Percentiles rank a stretch among this genome's conserved stretches.
Conservation (phyloP, 2,329 filamentous ascomycete genomes). For the Trichoderma atroviride region DNA sequence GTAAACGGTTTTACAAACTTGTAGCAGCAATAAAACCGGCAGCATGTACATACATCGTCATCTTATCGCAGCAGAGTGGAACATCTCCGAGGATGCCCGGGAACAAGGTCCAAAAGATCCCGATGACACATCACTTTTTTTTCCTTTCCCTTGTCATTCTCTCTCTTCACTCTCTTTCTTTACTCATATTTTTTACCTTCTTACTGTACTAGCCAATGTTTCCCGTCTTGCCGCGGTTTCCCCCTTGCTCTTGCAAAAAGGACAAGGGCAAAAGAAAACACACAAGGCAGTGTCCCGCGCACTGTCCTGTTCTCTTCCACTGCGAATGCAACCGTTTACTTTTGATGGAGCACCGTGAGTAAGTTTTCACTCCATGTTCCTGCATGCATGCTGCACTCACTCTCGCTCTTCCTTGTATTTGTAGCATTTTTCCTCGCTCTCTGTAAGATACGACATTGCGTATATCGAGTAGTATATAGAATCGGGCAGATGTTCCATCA, state of each 20-base stretch:
- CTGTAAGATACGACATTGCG: not conserved
- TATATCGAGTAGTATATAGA: not conserved
- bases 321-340: not conserved
- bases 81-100: not conserved
- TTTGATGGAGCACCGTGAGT: not conserved
- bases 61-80: not conserved
- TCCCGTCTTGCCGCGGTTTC: not conserved
- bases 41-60: not conserved
- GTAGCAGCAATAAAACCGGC: not conserved
- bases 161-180: not conserved
- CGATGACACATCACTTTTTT: not conserved
- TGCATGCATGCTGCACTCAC: constrained; percentile 23
- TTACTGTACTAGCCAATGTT: not conserved
- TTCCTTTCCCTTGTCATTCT: not conserved
- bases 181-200: not conserved
- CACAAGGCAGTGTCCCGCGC: not conserved
- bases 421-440: not conserved
- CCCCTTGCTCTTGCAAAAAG: not conserved
- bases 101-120: not conserved
- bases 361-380: constrained; percentile 18
- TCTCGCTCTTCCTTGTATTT: not conserved
- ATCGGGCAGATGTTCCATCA: not conserved
- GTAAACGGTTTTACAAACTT: not conserved
- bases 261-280: not conserved
- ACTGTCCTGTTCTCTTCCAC: not conserved